Evolutionary conservation across 441 rosid genomes (phyloP).

Genomic region (Syzygium malaccense): DNA sequence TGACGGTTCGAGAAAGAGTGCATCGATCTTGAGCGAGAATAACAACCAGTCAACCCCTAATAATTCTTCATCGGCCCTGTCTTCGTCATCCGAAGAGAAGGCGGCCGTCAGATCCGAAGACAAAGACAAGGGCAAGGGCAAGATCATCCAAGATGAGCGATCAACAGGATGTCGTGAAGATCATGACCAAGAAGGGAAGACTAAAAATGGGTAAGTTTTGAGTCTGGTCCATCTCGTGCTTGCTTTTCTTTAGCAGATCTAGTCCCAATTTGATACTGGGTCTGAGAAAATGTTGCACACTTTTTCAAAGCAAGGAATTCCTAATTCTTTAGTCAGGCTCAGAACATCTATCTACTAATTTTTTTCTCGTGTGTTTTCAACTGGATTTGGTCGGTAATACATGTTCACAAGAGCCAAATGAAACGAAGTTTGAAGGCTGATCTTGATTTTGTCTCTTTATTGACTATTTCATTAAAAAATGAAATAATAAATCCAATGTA

Average conservation of each 20-base stretch:
- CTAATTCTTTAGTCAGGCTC: background rate
- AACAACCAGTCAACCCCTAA: background rate
- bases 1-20: background rate
- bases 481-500: background rate
- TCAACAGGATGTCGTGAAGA: background rate
- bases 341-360: background rate
- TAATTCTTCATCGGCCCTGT: background rate
- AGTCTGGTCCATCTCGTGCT: background rate
- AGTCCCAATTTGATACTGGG: background rate
- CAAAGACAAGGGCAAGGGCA: background rate
- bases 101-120: background rate
- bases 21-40: background rate
- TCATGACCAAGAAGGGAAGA: background rate
- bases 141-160: background rate
- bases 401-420: background rate
- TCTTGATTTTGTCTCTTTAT: background rate
- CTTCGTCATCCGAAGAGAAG: background rate
- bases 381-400: background rate
- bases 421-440: background rate
- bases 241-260: background rate
- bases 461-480: background rate
- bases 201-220: background rate
- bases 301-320: background rate
- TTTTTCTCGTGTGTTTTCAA: background rate
- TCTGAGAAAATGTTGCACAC: background rate